These are phyloP conservation scores for Poa annua DNA, from an alignment of 176 grass and related monocot genomes.

Conservation along the genomic window DNA sequence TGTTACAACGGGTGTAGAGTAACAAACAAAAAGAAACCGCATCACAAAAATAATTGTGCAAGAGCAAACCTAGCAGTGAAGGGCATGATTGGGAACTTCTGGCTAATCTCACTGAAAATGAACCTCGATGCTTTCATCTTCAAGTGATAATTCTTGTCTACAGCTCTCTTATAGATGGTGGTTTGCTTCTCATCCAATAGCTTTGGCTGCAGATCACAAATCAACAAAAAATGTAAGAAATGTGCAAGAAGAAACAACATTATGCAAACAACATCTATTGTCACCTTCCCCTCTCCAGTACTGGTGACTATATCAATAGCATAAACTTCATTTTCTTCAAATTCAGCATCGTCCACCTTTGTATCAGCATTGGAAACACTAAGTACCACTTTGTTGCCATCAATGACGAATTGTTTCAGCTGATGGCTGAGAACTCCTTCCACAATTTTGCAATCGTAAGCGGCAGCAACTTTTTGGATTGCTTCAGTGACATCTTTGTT, in stretches of 20 bases:
- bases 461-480: conserved; percentile 94
- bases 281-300: conserved; percentile 97
- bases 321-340: conserved; percentile 99
- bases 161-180: conserved; percentile 97
- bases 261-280: neutral
- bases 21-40: neutral
- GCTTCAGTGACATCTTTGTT: conserved; percentile 98
- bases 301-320: conserved; percentile 95
- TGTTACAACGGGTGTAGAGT: neutral
- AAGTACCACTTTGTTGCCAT: conserved; percentile 93
- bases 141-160: conserved; percentile 98
- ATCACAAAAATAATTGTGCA: neutral
- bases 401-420: conserved; percentile 97
- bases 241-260: neutral
- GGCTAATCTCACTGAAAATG: conserved; percentile 98
- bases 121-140: conserved; percentile 99
- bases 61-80: conserved; percentile 80
- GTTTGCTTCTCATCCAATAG: conserved; percentile 98
- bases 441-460: conserved; percentile 97
- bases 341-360: conserved; percentile 96
- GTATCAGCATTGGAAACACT: conserved; percentile 88
- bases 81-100: conserved; percentile 99
- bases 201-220: conserved; percentile 62
- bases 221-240: neutral
- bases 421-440: conserved; percentile 99